Evolutionary conservation across 2,329 filamentous ascomycete species (phyloP), one percentile per base, ranked within the genome.

Genomic region (Akanthomyces uredinophilus): DNA sequence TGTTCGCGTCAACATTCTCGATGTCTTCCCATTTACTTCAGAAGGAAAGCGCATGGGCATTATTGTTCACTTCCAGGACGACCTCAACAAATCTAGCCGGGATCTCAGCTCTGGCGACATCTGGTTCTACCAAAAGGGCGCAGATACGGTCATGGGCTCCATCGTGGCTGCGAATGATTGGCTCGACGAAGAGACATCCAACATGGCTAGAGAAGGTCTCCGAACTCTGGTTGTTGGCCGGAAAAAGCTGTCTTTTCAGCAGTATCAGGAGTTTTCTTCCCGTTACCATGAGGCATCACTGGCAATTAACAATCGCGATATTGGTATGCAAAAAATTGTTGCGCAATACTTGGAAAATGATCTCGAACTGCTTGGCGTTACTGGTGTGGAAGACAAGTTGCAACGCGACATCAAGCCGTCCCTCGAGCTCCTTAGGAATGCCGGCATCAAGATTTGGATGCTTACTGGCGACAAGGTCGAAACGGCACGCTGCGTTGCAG

Each of bases 391-490:
- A 75, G 95, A 99, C 76, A 96, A 96, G 72, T 84, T 99, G 14
- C 95, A 99, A 73, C 88, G 88, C 65, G 92, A 98, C 70, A 95
- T 99, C 70, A 99, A 98, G 74, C 90, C 94, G 1, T 96, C 92
- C 0, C 82, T 99, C 6, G 96, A 99, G 74, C 85, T 99, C 5
- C 84, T 99, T 58, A 91, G 95, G 67, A 99, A 99, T 70, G 95
- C 95, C 0, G 95, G 95, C 29, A 95, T 99, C 77, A 98, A 98
- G 75, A 98, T 99, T 56, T 99, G 95, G 95, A 99, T 99, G 95
- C 81, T 99, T 72, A 99, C 95, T 0, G 95, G 95, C 52, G 95
- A 99, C 81, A 99, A 99, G 76, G 91, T 99, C 3, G 95, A 99
- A 77, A 99, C 95, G 16, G 95, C 95, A 18, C 88, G 95, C 41